Evolutionary conservation across 164 flowering plant genomes (phyloP), one percentile per base, ranked within the genome.

Genomic region (Sextonia rubra): DNA sequence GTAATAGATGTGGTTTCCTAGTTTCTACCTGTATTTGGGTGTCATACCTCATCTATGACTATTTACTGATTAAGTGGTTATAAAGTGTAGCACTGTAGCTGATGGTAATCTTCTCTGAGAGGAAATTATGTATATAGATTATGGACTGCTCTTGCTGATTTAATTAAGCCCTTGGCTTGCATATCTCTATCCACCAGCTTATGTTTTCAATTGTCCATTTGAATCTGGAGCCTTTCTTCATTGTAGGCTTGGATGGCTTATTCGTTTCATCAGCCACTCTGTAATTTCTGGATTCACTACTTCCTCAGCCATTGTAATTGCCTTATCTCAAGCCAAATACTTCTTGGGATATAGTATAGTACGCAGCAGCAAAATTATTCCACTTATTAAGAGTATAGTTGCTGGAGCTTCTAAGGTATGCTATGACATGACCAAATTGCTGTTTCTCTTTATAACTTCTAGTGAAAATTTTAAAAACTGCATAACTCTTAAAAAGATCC

Each of bases 221-320:
- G 62, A 29, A 62, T 55, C 17, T 22, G 47, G 49, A 23, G 24
- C 69, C 64, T 56, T 71, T 62, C 32, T 71, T 71, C 58, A 63
- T 18, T 63, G 64, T 72, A 95, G 99, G 90, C 90, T 93, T 72
- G 98, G 99, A 70, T 95, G 99, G 98, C 83, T 93, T 73, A 79
- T 95, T 70, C 97, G 99, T 65, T 95, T 95, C 81, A 89, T 93
- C 76, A 95, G 97, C 77, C 98, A 91, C 78, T 86, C 98, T 69
- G 99, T 96, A 69, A 96, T 91, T 72, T 96, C 99, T 85, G 98
- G 99, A 73, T 96, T 96, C 79, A 93, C 99, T 23, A 86, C 97
- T 49, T 89, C 99, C 69, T 96, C 98, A 47, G 99, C 99, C 73
- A 81, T 96, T 77, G 90, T 90, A 61, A 96, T 96, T 80, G 98